Conservation (phyloP, 805 yeast species). For the Starmerella floris region DNA sequence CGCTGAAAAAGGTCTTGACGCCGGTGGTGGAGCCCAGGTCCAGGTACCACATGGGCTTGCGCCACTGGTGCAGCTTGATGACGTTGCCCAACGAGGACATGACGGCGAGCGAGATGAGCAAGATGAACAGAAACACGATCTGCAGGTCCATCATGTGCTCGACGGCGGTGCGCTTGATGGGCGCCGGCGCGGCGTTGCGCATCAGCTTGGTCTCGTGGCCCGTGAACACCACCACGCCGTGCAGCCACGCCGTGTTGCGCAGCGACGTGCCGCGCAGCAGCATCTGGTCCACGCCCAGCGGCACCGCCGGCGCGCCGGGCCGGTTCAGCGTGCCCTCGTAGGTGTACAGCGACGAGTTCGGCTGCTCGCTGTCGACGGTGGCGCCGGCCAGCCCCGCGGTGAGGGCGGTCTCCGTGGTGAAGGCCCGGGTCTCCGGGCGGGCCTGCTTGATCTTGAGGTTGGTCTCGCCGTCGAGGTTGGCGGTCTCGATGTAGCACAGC, state of each 20-base stretch:
- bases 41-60: conserved; percentile 47
- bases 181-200: conserved; percentile 98
- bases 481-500: conserved; percentile 91
- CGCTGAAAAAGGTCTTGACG: conserved; percentile 65
- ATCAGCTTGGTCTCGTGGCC: conserved; percentile 97
- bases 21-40: conserved; percentile 54
- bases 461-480: conserved; percentile 95
- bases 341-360: conserved; percentile 86
- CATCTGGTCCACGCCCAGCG: conserved; percentile 82
- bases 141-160: conserved; percentile 90
- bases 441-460: conserved; percentile 91
- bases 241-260: conserved; percentile 89
- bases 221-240: conserved; percentile 85
- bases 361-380: conserved; percentile 65
- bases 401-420: conserved; percentile 49
- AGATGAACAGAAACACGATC: conserved; percentile 72
- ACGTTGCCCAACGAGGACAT: conserved; percentile 85
- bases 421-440: conserved; percentile 55
- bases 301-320: conserved; percentile 30
- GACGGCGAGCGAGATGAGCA: conserved; percentile 59
- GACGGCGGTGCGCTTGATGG: conserved; percentile 92
- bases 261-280: conserved; percentile 89
- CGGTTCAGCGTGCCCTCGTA: conserved; percentile 75
- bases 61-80: conserved; percentile 45
- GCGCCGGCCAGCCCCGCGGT: conserved; percentile 42